Percentiles rank a stretch among this genome's conserved stretches.
Conservation (phyloP, 2,329 filamentous ascomycete species). For the Catunica adiposa region DNA sequence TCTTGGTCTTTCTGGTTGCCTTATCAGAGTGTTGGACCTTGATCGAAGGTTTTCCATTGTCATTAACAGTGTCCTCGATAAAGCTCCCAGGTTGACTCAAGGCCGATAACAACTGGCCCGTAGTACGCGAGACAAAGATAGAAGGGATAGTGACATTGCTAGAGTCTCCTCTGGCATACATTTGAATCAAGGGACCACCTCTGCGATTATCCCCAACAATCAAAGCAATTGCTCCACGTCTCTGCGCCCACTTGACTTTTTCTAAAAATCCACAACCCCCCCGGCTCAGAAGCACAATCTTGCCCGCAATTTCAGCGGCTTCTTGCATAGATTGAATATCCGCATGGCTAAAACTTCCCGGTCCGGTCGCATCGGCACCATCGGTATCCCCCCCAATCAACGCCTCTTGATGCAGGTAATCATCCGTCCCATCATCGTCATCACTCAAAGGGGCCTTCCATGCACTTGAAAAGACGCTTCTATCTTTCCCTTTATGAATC, state of each 20-base stretch:
- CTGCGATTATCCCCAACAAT: conserved; percentile 90
- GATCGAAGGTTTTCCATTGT: conserved; percentile 39
- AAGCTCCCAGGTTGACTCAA: conserved; percentile 57
- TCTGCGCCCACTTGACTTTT: conserved; percentile 93
- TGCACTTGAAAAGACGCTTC: conserved; percentile 11
- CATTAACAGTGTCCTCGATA: conserved; percentile 41
- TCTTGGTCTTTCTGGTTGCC: conserved; percentile 18
- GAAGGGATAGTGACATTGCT: conserved; percentile 90
- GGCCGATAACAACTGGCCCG: conserved; percentile 79
- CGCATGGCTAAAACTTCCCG: conserved; percentile 45
- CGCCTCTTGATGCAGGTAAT: conserved; percentile 51
- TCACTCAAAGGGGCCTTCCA: conserved; percentile 19
- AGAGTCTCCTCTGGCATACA: conserved; percentile 95
- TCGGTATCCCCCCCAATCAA: conserved; percentile 18
- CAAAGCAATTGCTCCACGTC: conserved; percentile 71
- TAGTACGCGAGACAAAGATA: conserved; percentile 87
- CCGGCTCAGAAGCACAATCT: conserved; percentile 77
- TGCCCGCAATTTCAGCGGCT: conserved; percentile 80
- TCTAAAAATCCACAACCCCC: conserved; percentile 93
- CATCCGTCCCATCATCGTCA: conserved; percentile 62
- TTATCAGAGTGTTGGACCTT: conserved; percentile 36
- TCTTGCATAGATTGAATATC: conserved; percentile 89
- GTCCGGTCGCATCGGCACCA: conserved; percentile 22
- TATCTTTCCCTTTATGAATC: background rate
- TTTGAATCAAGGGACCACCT: conserved; percentile 79